Evolutionary conservation across 441 rosid genomes (phyloP), one percentile per base, ranked within the genome.

Genomic region (Sinapis alba): DNA sequence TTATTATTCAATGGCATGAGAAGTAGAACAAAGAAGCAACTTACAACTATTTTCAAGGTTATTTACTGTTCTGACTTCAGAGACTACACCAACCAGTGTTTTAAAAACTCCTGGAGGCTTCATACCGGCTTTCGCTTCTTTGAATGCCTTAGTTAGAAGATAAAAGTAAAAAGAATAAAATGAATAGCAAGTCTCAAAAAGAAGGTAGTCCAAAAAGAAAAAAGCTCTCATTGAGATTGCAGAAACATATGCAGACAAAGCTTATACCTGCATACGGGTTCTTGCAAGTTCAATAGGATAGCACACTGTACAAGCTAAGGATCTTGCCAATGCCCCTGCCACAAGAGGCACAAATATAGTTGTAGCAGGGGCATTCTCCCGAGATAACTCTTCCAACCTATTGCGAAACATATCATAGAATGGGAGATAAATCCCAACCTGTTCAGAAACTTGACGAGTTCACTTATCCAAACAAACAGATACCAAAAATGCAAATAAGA

Each of bases 251-350:
- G 54, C 41, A 45, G 30, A 45, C 56, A 66, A 56, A 60, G 34
- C 3, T 38, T 75, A 95, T n/a, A n/a, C 99, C 97, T 95, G 99
- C 99, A 95, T 95, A 77, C 97, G 94, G 16, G 99, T 93, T 80
- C 91, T 86, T 62, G 99, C 99, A 83, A 95, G 96, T 82, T 95
- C 99, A 69, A 95, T 86, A 13, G 99, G 99, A 70, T 91, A 95
- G 83, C 93, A 95, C 23, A 90, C 88, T 16, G 91, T 87, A 75
- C 99, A 95, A 64, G 99, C 97, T 82, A 95, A 71, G 4, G 98
- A 91, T 62, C 99, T 88, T 6, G 99, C 99, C 82, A 95, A 64
- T 56, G 95, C 79, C 62, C 98, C 99, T 65, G 98, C 87, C 51
- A 93, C 76, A 71, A 89, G 72, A 53, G 99, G 98, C 41, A 83